phyloP scores from a whole-genome alignment of 2,329 filamentous ascomycete species.

The Aspergillus candidus region DNA sequence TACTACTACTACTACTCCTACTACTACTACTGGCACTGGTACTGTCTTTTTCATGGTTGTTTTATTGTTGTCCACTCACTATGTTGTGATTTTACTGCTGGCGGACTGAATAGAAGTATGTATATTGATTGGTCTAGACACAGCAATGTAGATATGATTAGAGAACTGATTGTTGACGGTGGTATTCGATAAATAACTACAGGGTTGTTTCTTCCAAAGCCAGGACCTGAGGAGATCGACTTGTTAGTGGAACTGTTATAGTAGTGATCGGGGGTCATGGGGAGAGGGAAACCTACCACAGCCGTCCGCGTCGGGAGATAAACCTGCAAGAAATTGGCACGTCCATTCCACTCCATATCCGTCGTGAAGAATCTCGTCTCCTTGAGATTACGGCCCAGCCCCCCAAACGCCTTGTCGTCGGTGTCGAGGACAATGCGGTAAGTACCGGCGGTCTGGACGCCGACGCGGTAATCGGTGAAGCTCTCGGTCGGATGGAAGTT shows the following conservation, averaged over 20 bases:
- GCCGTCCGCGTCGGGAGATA: conserved; percentile 83
- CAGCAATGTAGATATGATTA: too few species aligned
- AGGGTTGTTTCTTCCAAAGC: conserved; percentile 44
- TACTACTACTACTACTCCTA: too few species aligned
- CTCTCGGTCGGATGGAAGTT: conserved; percentile 86
- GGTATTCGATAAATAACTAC: conserved; percentile 9
- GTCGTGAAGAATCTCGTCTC: conserved; percentile 89
- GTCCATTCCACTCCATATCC: conserved; percentile 79
- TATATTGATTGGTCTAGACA: too few species aligned
- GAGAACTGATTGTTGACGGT: neutral
- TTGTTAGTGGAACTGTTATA: neutral
- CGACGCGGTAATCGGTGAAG: conserved; percentile 88
- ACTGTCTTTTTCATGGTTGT: too few species aligned
- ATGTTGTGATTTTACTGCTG: too few species aligned
- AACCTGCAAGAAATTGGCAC: conserved; percentile 85
- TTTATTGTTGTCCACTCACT: too few species aligned
- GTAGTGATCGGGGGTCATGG: neutral
- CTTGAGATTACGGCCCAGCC: conserved; percentile 69
- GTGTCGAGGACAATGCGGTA: conserved; percentile 82
- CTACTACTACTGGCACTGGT: too few species aligned
- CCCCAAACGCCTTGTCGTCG: conserved; percentile 71
- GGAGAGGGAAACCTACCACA: conserved; percentile 53
- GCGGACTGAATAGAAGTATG: too few species aligned
- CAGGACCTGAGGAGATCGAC: conserved; percentile 42
- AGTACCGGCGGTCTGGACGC: conserved; percentile 75